Evolutionary conservation across 163 green algal genomes (phyloP).

Genomic region (Scenedesmus sp.): DNA sequence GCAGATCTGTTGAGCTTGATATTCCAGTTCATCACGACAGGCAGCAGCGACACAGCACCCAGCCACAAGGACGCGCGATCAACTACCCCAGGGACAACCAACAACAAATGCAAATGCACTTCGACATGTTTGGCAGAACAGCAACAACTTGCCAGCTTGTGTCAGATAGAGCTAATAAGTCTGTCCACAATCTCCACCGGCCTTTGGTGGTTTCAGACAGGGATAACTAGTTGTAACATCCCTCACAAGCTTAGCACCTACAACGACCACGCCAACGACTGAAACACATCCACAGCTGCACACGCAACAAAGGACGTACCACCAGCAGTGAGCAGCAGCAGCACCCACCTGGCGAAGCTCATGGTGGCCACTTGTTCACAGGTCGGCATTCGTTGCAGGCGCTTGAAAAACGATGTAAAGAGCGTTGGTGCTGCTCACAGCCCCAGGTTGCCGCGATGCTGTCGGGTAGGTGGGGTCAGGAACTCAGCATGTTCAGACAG

Average conservation of each 20-base stretch:
- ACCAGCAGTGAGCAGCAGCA: neutral
- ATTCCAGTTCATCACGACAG: constrained; percentile 54
- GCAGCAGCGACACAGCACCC: neutral
- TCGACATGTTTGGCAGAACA: no score
- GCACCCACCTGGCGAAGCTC: neutral
- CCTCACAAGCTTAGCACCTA: constrained; percentile 33
- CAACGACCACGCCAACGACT: neutral
- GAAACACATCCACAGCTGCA: constrained; percentile 53
- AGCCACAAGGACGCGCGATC: neutral
- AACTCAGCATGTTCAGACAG: neutral
- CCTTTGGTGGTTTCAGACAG: constrained; percentile 82
- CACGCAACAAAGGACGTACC: constrained; percentile 32
- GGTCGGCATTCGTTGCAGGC: neutral
- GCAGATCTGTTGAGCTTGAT: constrained; percentile 68
- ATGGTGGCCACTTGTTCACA: neutral
- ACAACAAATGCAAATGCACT: neutral
- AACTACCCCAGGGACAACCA: neutral
- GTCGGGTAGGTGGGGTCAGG: neutral
- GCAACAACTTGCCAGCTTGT: constrained; percentile 40
- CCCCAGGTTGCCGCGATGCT: neutral
- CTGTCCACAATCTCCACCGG: constrained; percentile 67
- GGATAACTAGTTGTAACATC: constrained; percentile 81
- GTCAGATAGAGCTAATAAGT: constrained; percentile 91
- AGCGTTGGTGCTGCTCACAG: neutral
- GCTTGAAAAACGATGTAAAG: neutral